Conservation (phyloP, 192 early-diverging fungal genomes). For the Diversispora eburnea region DNA sequence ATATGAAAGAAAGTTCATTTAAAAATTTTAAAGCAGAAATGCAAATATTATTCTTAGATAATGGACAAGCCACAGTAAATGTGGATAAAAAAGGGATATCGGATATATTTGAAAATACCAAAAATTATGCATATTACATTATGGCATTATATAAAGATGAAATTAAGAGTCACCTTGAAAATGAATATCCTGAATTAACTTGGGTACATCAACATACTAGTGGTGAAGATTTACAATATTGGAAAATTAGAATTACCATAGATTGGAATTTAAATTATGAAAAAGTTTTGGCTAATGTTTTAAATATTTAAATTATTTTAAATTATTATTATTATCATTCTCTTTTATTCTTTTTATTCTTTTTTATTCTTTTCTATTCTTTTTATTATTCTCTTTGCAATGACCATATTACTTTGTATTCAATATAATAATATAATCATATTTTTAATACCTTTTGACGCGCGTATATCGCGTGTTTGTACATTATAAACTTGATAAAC, state of each 20-base stretch:
- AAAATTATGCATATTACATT: slow-evolving; percentile 7
- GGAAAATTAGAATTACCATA: not conserved
- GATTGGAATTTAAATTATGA: not conserved
- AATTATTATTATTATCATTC: too few species aligned
- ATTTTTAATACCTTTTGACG: too few species aligned
- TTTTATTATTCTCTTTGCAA: too few species aligned
- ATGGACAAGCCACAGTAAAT: slow-evolving; percentile 14
- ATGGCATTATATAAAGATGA: not conserved
- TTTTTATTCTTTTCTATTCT: too few species aligned
- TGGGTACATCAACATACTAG: slow-evolving; percentile 11
- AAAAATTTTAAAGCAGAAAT: not conserved
- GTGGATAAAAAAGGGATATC: not conserved
- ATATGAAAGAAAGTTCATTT: slow-evolving; percentile 1
- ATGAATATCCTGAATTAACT: slow-evolving; percentile 6
- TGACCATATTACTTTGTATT: too few species aligned
- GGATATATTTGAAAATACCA: not conserved
- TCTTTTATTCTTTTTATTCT: too few species aligned
- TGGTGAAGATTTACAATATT: slow-evolving; percentile 4
- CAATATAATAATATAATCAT: too few species aligned
- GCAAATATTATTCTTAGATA: not conserved
- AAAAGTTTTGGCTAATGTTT: not conserved
- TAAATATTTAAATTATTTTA: not conserved
- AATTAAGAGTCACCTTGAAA: not conserved
- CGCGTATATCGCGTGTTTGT: too few species aligned
- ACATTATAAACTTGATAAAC: too few species aligned